These are phyloP conservation scores for Solanum aculeatissimum DNA, from an alignment of 305 asterid species.

Conservation along the genomic window DNA sequence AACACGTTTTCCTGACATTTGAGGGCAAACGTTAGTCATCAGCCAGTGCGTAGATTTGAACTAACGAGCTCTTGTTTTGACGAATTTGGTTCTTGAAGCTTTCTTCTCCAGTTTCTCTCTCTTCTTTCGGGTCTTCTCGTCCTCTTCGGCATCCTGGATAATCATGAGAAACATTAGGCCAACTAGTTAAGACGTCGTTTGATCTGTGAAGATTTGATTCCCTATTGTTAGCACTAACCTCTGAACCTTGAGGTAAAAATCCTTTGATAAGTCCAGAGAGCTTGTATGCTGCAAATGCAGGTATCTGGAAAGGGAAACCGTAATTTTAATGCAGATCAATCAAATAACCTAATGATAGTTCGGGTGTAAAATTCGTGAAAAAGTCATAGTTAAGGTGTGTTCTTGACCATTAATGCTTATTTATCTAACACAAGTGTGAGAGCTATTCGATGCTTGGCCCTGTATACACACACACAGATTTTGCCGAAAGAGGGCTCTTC, in stretches of 20 bases:
- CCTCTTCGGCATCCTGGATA: slow-evolving; percentile 70
- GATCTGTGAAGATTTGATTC: background rate
- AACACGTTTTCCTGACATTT: background rate
- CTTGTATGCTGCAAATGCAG: slow-evolving; percentile 78
- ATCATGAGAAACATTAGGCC: background rate
- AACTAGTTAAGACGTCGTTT: background rate
- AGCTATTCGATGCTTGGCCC: background rate
- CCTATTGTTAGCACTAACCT: slow-evolving; percentile 28
- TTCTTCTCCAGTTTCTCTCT: slow-evolving; percentile 90
- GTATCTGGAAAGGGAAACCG: slow-evolving; percentile 40
- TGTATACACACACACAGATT: background rate
- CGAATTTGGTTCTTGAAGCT: slow-evolving; percentile 73
- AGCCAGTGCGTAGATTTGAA: background rate
- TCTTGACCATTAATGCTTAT: background rate
- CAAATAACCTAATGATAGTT: background rate
- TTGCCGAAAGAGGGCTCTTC: background rate
- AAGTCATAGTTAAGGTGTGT: background rate
- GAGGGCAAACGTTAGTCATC: background rate
- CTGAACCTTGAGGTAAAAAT: slow-evolving; percentile 60
- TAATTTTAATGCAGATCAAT: background rate
- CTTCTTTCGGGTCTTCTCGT: slow-evolving; percentile 75
- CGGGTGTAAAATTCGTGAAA: background rate
- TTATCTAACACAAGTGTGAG: background rate
- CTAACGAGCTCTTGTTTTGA: slow-evolving; percentile 59
- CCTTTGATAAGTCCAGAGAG: slow-evolving; percentile 73